phyloP scores from a whole-genome alignment of 1,284 basidiomycete genomes.

The Cryptococcus neoformans region DNA sequence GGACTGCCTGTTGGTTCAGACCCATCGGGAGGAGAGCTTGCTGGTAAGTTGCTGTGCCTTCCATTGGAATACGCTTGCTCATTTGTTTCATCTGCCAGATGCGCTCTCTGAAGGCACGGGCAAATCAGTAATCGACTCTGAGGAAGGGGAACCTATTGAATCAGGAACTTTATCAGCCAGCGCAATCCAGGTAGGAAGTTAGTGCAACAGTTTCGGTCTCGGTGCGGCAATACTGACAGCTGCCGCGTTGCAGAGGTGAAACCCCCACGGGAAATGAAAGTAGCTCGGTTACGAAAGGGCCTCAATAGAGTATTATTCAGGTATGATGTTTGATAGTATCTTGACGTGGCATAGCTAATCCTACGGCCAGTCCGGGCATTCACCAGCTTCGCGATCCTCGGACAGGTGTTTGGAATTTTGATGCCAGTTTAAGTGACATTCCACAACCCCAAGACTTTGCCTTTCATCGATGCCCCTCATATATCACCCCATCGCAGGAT shows the following conservation, averaged over 20 bases:
- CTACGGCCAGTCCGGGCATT: conserved; percentile 68
- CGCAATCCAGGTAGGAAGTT: conserved; percentile 1
- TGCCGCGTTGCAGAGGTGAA: conserved; percentile 28
- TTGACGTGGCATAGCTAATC: neutral
- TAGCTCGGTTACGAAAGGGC: conserved; percentile 66
- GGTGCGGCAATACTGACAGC: conserved; percentile 7
- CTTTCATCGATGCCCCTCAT: conserved; percentile 74
- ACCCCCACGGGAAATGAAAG: conserved; percentile 47
- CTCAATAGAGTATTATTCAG: conserved; percentile 65
- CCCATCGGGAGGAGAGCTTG: no score
- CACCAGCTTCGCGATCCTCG: conserved; percentile 86
- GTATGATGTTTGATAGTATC: conserved; percentile 50
- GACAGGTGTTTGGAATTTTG: conserved; percentile 83
- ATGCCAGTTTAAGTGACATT: conserved; percentile 61
- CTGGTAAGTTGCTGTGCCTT: no score
- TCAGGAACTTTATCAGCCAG: conserved; percentile 1
- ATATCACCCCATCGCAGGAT: conserved; percentile 79
- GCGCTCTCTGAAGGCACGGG: no score
- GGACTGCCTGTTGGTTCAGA: no score
- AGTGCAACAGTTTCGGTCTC: neutral
- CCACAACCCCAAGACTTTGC: conserved; percentile 84
- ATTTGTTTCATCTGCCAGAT: no score
- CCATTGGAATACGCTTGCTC: no score
- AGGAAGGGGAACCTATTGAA: no score
- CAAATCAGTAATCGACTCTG: no score